Percentiles rank a stretch among this genome's conserved stretches.
phyloP scores from a whole-genome alignment of 2,329 filamentous ascomycete species.

The Trichoderma simmonsii region DNA sequence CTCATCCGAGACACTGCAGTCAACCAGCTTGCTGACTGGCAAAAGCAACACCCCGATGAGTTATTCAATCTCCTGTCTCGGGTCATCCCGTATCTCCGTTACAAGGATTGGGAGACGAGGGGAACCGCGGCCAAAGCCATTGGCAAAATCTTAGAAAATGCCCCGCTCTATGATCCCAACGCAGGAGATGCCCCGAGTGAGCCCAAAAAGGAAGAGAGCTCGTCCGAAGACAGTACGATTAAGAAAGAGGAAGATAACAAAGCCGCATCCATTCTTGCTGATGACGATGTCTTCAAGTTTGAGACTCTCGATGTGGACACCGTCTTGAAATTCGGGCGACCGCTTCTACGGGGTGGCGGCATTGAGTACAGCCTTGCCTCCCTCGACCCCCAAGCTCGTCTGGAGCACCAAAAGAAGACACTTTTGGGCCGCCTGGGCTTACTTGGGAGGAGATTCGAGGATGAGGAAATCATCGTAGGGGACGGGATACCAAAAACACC shows the following conservation, averaged over 20 bases:
- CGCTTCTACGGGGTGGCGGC: constrained; percentile 78
- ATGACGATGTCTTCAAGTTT: constrained; percentile 66
- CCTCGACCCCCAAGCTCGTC: constrained; percentile 74
- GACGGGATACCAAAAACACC: constrained; percentile 46
- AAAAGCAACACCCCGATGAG: constrained; percentile 97
- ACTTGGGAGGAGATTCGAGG: constrained; percentile 77
- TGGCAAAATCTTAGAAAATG: constrained; percentile 89
- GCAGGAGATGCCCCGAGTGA: constrained; percentile 57
- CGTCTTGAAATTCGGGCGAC: constrained; percentile 79
- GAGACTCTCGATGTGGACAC: constrained; percentile 72
- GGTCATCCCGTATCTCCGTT: constrained; percentile 91
- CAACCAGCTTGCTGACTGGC: constrained; percentile 93
- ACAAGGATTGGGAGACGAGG: constrained; percentile 95
- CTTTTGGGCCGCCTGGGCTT: constrained; percentile 78
- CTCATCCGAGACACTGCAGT: constrained; percentile 96
- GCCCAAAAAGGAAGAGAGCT: constrained; percentile 40
- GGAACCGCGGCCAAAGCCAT: constrained; percentile 91
- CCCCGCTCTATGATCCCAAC: constrained; percentile 85
- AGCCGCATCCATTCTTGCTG: constrained; percentile 39
- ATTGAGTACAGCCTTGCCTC: constrained; percentile 81
- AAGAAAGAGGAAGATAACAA: constrained; percentile 65
- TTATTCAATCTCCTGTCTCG: constrained; percentile 91
- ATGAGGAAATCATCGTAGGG: constrained; percentile 67
- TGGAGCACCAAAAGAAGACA: constrained; percentile 87
- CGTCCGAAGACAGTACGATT: constrained; percentile 39